Base-by-base conservation (phyloP, 129 eudicot genomes). In the Gnaphalium uliginosum region DNA sequence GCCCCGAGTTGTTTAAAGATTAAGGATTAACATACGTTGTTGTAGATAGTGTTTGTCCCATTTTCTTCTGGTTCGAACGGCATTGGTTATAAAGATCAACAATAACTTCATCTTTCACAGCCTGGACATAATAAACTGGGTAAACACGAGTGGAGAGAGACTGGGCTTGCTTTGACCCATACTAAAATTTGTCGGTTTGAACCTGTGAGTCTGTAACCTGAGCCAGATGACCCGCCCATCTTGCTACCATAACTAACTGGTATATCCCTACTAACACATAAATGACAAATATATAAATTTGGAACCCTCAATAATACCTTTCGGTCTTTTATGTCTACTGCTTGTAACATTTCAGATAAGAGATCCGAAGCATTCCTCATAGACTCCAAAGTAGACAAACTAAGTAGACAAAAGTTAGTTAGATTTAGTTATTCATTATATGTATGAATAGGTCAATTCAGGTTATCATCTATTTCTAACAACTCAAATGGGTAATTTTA, bases 291-390 rank as follows among this genome's bases (percentile, higher is more conserved):
- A 37, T 48, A 71, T 14, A 50, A 32, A 35, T 23, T 17, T 75
- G 70, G 18, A 72, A 46, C 7, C 99, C 91, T 48, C 33, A 29
- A 71, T 58, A 77, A 71, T 91, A 94, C 99, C 89, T 32, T 50
- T 35, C 88, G 89, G 78, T 91, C 96, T 53, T 76, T 78, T 33
- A 90, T 90, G 75, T 91, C 81, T 69, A 89, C 81, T 65, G 96
- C 99, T 89, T 84, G 87, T 67, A 95, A 80, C 99, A 95, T 95
- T 74, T 89, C 96, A 5, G 92, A 79, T 79, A 95, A 80, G 41
- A 95, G 92, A 78, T 87, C 94, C 76, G 84, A 58, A 54, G 79
- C 90, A 70, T 86, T 80, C 60, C 86, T 86, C 92, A 95, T 95
- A 22, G 97, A 85, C 69, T 78, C 85, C 80, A 95, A 76, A 78